phyloP scores from a whole-genome alignment of 257 asterid species.

The Capsicum rhomboideum region DNA sequence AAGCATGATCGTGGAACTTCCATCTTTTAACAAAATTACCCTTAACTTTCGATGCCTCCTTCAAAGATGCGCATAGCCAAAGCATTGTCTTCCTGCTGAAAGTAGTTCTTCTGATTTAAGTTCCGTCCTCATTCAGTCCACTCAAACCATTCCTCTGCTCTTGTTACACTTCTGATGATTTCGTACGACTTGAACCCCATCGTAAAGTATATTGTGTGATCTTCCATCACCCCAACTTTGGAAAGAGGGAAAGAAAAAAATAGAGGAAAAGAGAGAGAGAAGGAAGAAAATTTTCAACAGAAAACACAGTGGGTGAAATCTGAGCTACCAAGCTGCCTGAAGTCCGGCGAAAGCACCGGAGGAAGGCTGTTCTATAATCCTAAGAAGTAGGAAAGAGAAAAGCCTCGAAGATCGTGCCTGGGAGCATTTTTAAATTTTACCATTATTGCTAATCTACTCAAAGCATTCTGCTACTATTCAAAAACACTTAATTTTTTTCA shows the following conservation, averaged over 20 bases:
- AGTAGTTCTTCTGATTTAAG: not conserved
- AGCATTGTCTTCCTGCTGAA: not conserved
- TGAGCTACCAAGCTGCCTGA: not conserved
- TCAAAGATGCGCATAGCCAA: not conserved
- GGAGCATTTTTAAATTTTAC: too few species aligned
- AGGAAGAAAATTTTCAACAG: not conserved
- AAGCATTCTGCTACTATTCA: not conserved
- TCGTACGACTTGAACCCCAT: not conserved
- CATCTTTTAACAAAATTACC: not conserved
- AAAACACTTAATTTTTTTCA: not conserved
- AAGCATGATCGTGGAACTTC: not conserved
- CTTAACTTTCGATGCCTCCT: not conserved
- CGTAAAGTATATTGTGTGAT: not conserved
- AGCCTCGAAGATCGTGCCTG: too few species aligned
- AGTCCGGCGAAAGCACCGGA: too few species aligned
- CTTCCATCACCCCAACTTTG: not conserved
- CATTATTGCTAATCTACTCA: too few species aligned
- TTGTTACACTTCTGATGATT: not conserved
- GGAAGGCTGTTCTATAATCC: too few species aligned
- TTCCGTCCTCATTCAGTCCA: not conserved
- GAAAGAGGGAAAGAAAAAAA: not conserved
- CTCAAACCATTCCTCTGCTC: not conserved
- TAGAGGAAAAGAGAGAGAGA: not conserved
- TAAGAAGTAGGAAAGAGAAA: too few species aligned
- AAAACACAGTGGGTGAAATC: not conserved